Evolutionary conservation across 1,284 basidiomycete species (phyloP), one percentile per base, ranked within the genome.

Genomic region (Nidula niveotomentosa): DNA sequence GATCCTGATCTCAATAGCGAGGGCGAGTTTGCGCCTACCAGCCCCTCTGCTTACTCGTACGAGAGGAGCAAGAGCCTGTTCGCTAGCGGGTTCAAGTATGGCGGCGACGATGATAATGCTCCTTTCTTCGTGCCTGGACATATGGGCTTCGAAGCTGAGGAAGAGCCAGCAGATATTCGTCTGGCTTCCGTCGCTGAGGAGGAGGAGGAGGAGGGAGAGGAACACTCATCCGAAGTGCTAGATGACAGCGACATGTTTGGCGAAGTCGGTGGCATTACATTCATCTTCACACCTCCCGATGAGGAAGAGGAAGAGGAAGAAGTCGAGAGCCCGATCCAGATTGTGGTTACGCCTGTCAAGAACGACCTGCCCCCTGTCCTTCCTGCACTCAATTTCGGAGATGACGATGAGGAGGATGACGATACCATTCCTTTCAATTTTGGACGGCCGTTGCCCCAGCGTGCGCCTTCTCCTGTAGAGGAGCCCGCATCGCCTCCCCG

Each of bases 21-120:
- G 17, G 53, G 46, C 36, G 62, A 74, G 49, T 77, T 78, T 13
- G 74, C 78, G 4, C 81, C 81, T 37, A 59, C 51, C 43, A 71
- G 67, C 17, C 70, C 69, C 3, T 65, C 67, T 46, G 62, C 65
- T 12, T 76, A 71, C 52, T 71, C 76, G 4, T 75, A 78, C 55
- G 83, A 86, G 66, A 80, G 75, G 65, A 78, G 75, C 62, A 87
- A 84, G 69, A 76, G 72, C 47, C 60, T 81, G 33, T 89, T 89
- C 59, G 71, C 84, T 0, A 76, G 73, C 49, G 79, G 75, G 2
- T 77, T 83, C 60, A 73, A 71, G 49, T 68, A 69, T 50, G 69
- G 62, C 1, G 52, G 60, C 12, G 66, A 60, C 13, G 69, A 72
- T 34, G 71, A 63, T 35, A 74, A 74, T 49, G 65, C 68, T 12